Conservation (phyloP, 345 rosid genomes). For the Nephelium lappaceum region DNA sequence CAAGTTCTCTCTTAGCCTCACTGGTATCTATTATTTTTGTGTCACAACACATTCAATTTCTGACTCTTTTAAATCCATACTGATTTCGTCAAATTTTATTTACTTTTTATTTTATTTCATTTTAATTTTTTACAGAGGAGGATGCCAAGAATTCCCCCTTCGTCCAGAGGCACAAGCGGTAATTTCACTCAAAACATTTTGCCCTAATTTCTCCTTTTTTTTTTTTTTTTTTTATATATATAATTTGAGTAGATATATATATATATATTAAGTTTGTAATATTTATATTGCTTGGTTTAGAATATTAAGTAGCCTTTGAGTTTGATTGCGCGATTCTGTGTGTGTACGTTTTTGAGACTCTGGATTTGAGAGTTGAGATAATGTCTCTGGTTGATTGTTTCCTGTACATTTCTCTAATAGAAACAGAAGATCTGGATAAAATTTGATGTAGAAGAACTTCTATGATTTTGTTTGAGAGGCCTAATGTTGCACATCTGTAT, state of each 20-base stretch:
- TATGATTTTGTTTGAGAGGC: neutral
- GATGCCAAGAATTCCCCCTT: conserved; percentile 83
- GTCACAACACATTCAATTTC: neutral
- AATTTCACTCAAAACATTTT: neutral
- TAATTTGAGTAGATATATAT: no score
- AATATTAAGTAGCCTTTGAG: neutral
- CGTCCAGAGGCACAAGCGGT: conserved; percentile 84
- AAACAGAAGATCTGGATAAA: neutral
- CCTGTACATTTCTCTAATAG: neutral
- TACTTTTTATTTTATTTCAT: neutral
- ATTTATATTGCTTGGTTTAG: neutral
- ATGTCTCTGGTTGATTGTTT: neutral
- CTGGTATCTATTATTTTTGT: conserved; percentile 45
- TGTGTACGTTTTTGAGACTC: no score
- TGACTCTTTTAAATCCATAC: neutral
- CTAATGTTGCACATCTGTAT: neutral
- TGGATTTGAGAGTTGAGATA: neutral
- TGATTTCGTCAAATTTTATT: neutral
- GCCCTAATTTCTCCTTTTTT: neutral
- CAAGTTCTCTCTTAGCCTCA: conserved; percentile 70
- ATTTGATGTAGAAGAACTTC: neutral
- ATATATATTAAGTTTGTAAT: no score
- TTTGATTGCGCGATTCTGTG: neutral
- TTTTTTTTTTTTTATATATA: neutral
- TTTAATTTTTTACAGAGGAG: conserved; percentile 55